These are phyloP conservation scores for Aureobasidium sp. DNA, from an alignment of 2,329 filamentous ascomycete species.

Conservation along the genomic window DNA sequence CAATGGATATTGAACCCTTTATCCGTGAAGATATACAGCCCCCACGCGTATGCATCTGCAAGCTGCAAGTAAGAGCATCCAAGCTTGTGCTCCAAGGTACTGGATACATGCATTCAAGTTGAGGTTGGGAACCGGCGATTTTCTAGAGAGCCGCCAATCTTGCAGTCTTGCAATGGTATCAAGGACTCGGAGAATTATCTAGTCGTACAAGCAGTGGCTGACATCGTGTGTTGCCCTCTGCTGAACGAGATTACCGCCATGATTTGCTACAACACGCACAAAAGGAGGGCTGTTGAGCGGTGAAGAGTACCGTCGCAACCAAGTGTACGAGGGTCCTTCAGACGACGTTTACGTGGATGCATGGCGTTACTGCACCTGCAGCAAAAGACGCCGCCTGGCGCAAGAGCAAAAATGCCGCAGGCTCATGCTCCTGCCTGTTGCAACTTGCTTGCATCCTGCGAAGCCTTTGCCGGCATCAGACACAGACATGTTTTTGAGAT, in stretches of 20 bases:
- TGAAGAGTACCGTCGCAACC: not conserved
- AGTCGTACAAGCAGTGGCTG: not conserved
- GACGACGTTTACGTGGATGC: not conserved
- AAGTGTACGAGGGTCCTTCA: not conserved
- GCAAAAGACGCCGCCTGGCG: not conserved
- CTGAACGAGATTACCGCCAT: not conserved
- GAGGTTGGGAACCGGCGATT: not conserved
- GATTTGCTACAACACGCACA: not conserved
- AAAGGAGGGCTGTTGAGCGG: not conserved
- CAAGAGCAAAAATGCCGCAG: constrained; percentile 6
- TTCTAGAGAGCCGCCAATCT: not conserved
- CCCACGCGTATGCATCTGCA: constrained; percentile 4
- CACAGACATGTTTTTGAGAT: not conserved
- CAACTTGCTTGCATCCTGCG: not conserved
- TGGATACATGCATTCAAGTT: not conserved
- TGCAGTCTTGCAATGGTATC: too few relatives aligned
- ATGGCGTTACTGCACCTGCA: constrained; percentile 7
- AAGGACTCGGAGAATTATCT: not conserved
- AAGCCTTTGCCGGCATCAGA: not conserved
- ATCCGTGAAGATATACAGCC: not conserved
- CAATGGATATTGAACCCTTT: not conserved
- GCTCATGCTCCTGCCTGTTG: not conserved
- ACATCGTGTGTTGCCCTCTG: not conserved
- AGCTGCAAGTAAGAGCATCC: constrained; percentile 6
- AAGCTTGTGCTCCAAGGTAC: not conserved